Evolutionary conservation across 179 eudicot species (phyloP).

Genomic region (Silene vulgaris): DNA sequence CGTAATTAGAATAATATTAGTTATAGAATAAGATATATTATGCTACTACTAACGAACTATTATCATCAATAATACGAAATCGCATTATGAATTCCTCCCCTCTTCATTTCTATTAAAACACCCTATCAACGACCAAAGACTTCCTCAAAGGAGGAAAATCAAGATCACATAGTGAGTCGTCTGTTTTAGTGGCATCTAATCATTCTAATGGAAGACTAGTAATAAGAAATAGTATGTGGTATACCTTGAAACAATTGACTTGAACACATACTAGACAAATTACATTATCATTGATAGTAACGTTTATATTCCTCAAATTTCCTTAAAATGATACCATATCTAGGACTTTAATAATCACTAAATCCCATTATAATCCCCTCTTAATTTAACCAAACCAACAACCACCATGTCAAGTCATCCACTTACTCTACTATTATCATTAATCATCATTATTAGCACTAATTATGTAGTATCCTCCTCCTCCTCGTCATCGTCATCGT

Average conservation of each 20-base stretch:
- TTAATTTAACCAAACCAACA: neutral
- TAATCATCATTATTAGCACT: neutral
- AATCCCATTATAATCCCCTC: neutral
- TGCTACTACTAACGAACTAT: too few relatives aligned
- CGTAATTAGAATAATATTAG: too few relatives aligned
- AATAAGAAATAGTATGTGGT: too few relatives aligned
- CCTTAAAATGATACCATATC: neutral
- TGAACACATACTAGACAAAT: neutral
- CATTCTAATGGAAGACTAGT: too few relatives aligned
- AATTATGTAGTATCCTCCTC: neutral
- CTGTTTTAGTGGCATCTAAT: too few relatives aligned
- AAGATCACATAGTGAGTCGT: too few relatives aligned
- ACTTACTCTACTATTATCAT: neutral
- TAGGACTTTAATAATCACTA: neutral
- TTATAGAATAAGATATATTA: too few relatives aligned
- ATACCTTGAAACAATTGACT: neutral
- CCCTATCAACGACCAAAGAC: too few relatives aligned
- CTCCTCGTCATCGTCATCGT: slow-evolving; percentile 1
- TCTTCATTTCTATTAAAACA: too few relatives aligned
- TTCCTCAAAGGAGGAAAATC: too few relatives aligned
- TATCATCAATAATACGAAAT: too few relatives aligned
- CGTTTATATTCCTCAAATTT: neutral
- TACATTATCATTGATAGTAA: neutral
- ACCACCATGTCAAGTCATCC: slow-evolving; percentile 11
- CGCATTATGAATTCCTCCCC: too few relatives aligned